phyloP scores from a whole-genome alignment of 208 protist genomes.

The Leishmania martiniquensis region DNA sequence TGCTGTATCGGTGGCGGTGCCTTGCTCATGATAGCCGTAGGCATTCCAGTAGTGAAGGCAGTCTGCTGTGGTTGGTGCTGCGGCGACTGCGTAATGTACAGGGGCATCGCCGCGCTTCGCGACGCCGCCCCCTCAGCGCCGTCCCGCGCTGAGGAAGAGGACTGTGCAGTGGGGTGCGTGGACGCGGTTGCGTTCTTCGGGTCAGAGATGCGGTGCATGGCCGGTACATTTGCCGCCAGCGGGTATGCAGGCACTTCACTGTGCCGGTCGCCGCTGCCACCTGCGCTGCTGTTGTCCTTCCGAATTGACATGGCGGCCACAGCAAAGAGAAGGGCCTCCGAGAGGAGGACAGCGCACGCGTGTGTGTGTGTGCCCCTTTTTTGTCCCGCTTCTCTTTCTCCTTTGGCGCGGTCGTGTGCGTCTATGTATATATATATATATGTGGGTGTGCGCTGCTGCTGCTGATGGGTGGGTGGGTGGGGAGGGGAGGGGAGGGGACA shows the following conservation, averaged over 20 bases:
- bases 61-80: not conserved
- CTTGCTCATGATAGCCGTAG: not conserved
- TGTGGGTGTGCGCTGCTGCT: no score
- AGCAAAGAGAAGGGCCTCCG: not conserved
- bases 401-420: no score
- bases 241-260: not conserved
- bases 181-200: not conserved
- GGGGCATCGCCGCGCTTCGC: not conserved
- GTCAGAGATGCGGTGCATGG: not conserved
- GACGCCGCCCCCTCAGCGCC: not conserved
- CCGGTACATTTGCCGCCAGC: not conserved
- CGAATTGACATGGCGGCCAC: not conserved
- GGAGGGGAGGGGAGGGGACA: not conserved
- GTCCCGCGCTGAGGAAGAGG: conserved; percentile 6
- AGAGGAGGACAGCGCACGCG: not conserved
- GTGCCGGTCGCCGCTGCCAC: not conserved
- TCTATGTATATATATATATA: no score
- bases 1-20: not conserved
- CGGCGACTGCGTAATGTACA: not conserved
- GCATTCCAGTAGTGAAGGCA: not conserved
- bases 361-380: not conserved
- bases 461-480: no score
- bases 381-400: no score
- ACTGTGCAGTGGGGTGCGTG: not conserved
- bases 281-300: not conserved